Evolutionary conservation across 2,329 filamentous ascomycete genomes (phyloP).

Genomic region (Penicillium digitatum): DNA sequence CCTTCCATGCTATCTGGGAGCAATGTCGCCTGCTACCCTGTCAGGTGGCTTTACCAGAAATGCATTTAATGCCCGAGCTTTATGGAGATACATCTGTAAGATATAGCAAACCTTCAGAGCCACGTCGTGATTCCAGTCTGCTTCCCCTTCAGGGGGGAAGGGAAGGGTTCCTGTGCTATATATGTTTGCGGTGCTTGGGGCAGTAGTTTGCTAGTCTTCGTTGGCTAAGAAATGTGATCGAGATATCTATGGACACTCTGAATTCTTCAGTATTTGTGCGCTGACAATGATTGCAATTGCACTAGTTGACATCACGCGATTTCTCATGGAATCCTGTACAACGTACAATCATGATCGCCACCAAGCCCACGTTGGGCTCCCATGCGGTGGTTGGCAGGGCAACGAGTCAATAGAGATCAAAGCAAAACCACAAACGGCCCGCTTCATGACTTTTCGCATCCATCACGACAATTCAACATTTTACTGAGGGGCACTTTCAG

Average conservation of each 20-base stretch:
- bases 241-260: not conserved
- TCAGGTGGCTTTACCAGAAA: not conserved
- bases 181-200: too few relatives aligned
- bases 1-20: not conserved
- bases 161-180: not conserved
- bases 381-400: conserved; percentile 8
- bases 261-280: too few relatives aligned
- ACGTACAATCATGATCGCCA: not conserved
- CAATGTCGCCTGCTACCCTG: not conserved
- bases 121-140: not conserved
- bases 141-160: not conserved
- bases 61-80: not conserved
- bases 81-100: not conserved
- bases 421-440: conserved; percentile 6
- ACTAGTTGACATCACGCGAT: not conserved
- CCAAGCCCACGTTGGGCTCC: not conserved
- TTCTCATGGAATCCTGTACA: not conserved
- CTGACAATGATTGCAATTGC: not conserved
- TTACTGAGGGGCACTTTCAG: not conserved
- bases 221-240: not conserved
- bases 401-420: conserved; percentile 4
- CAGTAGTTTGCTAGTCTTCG: not conserved
- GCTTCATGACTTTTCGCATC: conserved; percentile 4
- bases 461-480: conserved; percentile 3
- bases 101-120: not conserved